Evolutionary conservation across 495 filamentous ascomycete genomes (phyloP).

Genomic region (Talaromyces nanjingensis): DNA sequence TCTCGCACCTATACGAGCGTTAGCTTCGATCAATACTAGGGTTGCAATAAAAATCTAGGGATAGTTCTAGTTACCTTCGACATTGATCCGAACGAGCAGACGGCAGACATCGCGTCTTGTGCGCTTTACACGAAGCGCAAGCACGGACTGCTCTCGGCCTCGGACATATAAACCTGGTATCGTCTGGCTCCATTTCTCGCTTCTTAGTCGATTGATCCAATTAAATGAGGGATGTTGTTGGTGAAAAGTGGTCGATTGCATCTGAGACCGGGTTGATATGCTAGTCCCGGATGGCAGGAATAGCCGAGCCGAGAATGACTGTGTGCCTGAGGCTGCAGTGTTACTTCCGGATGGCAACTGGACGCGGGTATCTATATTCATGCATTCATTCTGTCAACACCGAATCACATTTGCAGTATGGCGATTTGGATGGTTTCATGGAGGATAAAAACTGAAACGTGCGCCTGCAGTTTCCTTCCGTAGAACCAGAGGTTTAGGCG

Average conservation of each 20-base stretch:
- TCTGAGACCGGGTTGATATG: not conserved
- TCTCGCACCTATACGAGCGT: not conserved
- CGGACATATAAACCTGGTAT: not conserved
- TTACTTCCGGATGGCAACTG: conserved; percentile 2
- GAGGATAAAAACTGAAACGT: not conserved
- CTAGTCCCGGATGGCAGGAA: not conserved
- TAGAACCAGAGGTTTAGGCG: not conserved
- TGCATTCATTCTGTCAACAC: not conserved
- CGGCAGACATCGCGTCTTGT: conserved; percentile 2
- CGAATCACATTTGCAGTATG: not conserved
- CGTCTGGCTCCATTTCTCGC: not conserved
- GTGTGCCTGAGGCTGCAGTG: not conserved
- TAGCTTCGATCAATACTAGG: not conserved
- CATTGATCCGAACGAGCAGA: conserved; percentile 2
- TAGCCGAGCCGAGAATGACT: not conserved
- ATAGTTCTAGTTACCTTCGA: not conserved
- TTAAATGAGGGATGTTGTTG: not conserved
- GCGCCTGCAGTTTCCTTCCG: not conserved
- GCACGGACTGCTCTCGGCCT: conserved; percentile 5
- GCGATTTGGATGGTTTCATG: not conserved
- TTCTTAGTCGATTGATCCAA: not conserved
- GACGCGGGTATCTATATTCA: not conserved
- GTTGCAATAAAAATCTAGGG: not conserved
- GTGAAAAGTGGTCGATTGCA: not conserved
- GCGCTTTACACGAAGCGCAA: conserved; percentile 2